Evolutionary conservation across 139 green algal genomes (phyloP), one percentile per base, ranked within the genome.

Genomic region (Pseudopediastrum boryanum): DNA sequence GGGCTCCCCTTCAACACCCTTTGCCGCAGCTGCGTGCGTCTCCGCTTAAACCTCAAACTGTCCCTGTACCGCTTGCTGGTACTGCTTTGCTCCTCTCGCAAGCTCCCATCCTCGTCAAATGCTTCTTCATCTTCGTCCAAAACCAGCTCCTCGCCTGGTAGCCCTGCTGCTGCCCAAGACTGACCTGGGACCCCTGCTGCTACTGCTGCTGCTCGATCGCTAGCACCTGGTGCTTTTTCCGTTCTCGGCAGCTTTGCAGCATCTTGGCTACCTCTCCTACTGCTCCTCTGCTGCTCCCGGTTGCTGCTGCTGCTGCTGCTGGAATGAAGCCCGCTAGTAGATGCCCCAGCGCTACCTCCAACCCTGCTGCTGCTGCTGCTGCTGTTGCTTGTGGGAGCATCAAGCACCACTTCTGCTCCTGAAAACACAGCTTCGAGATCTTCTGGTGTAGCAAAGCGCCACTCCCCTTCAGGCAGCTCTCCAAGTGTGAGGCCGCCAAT

Each of bases 401-500:
- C 48, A 38, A 42, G 35, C 4, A 29, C 36, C 25, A 52, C 35
- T 3, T 81, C 80, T 8, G 70, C 71, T 5, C 71, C 83, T n/a
- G n/a, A 51, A 29, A 84, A 74, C 46, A 87, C 72, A 3, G 56
- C 33, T 29, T 71, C 63, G 21, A 86, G 62, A 9, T 86, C 75
- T 9, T 51, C 41, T 9, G 46, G 25, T 27, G 75, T 67, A 1
- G 44, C 62, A 25, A 54, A 41, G 9, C 75, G 79, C 80, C 80
- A 90, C 43, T 83, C 77, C 10, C 61, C 67, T 38, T 83, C 67
- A 21, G 76, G 58, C 48, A 90, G 52, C n/a, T 71, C 41, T 7
- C 19, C 70, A 61, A 91, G 67, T 12, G 54, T 65, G 29, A 91
- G 83, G 8, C 59, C 84, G 9, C 84, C 84, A 5, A 91, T 81